Percentiles rank a stretch among this genome's conserved stretches.
phyloP scores from a whole-genome alignment of 805 yeast genomes.

The Yamadazyma phyllophila region DNA sequence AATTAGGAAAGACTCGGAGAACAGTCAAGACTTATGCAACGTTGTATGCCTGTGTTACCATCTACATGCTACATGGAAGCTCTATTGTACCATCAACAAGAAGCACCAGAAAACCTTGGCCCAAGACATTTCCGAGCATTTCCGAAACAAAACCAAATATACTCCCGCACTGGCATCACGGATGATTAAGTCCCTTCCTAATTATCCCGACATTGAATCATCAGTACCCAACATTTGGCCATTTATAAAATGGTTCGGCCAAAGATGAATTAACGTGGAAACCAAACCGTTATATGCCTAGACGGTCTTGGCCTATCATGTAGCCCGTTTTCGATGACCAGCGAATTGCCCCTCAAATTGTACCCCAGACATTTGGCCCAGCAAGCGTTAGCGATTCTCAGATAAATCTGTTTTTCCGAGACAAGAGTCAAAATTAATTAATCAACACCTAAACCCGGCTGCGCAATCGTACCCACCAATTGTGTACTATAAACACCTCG shows the following conservation, averaged over 20 bases:
- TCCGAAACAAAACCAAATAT: no score
- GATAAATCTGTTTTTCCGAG: background rate
- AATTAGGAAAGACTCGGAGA: constrained; percentile 2
- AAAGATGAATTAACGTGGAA: no score
- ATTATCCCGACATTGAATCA: background rate
- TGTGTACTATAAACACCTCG: no score
- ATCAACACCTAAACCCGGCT: no score
- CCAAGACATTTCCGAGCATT: no score
- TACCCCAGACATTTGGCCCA: background rate
- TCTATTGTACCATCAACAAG: background rate
- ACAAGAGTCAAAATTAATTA: background rate
- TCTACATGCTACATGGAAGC: background rate
- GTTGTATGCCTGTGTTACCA: background rate
- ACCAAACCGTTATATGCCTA: no score
- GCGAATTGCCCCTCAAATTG: background rate
- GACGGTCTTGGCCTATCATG: no score
- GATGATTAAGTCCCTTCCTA: background rate
- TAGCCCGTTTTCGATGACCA: no score
- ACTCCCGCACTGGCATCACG: background rate
- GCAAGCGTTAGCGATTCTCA: background rate
- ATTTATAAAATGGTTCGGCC: background rate
- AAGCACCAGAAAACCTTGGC: background rate
- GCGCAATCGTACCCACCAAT: no score
- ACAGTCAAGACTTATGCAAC: background rate
- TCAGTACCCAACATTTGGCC: background rate